Base-by-base conservation (phyloP, 1,284 basidiomycete genomes). In the Cerrena zonata region DNA sequence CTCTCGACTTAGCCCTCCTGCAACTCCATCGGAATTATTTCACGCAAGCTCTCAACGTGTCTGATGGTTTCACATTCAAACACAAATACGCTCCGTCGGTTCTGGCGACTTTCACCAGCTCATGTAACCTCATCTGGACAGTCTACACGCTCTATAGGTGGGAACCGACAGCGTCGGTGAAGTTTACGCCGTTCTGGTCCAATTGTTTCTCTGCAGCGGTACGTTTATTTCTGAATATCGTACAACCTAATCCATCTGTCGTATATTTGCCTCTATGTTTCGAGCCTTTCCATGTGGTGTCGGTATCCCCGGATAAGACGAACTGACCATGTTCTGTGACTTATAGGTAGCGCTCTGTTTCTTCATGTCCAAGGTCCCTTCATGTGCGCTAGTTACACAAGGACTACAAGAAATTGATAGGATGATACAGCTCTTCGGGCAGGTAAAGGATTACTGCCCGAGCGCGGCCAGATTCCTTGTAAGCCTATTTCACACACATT, bases 1-100 rank as follows among this genome's bases (percentile, higher is more conserved):
- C 15, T 34, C 30, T 15, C 15, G n/a, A 5, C 21, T 2, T 51
- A 87, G 84, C 84, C 18, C 65, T 88, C 5, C 71, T 87, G 57
- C 81, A 83, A 59, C 74, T 88, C 22, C 86, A 88, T 59, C 73
- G 84, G 23, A 75, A 74, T 48, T 86, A 82, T 68, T 87, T 86
- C 58, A 80, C 82, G 1, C 80, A 83, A 58, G 84, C 85, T 1
- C 77, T 88, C 55, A 78, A 80, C 19, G 79, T 72, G 75, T 40
- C 80, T 76, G n/a, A 67, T 63, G 45, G 81, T 78, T 66, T 84
- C 81, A 19, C 70, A 79, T 44, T 78, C 74, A 64, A 81, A 75
- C 60, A 69, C 69, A 45, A 82, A 79, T 60, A 64, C 44, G 77
- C 82, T 0, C 77, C 77, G 0, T 86, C 84, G 0, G 84, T 86